A percentile compares a stretch with the other conserved stretches of the same genome.
Conservation (phyloP, 1,284 basidiomycete species). For the Erythrobasidium hasegawianum region DNA sequence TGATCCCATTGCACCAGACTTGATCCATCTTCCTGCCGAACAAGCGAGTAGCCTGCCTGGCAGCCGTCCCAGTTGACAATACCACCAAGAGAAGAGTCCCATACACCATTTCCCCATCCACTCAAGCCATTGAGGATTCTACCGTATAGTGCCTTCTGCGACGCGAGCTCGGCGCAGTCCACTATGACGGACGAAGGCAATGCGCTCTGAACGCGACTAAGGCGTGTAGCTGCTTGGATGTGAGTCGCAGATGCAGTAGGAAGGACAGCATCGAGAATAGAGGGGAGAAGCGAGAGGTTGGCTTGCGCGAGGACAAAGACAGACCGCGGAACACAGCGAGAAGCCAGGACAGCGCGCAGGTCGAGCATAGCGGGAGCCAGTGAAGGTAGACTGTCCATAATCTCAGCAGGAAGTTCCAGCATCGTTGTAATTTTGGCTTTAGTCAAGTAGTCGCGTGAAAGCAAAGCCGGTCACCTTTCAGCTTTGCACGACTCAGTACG, state of each 20-base stretch:
- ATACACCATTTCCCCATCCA: slow-evolving; percentile 23
- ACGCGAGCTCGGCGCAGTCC: slow-evolving; percentile 30
- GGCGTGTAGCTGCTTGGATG: not conserved
- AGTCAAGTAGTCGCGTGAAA: not conserved
- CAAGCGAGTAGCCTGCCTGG: slow-evolving; percentile 12
- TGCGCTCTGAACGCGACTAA: slow-evolving; percentile 1
- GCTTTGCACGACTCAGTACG: too few relatives aligned
- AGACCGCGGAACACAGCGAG: slow-evolving; percentile 33
- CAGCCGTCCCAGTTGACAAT: slow-evolving; percentile 31
- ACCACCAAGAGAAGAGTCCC: slow-evolving; percentile 17
- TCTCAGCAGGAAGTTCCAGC: not conserved
- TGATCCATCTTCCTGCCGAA: not conserved
- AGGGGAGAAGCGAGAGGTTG: slow-evolving; percentile 21
- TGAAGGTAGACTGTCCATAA: not conserved
- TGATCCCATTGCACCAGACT: slow-evolving; percentile 14
- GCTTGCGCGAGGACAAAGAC: slow-evolving; percentile 38
- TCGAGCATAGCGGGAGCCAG: not conserved
- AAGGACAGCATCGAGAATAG: slow-evolving; percentile 1
- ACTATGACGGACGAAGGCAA: slow-evolving; percentile 25
- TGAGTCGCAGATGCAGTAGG: not conserved
- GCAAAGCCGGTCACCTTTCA: too few relatives aligned
- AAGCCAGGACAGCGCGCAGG: slow-evolving; percentile 27
- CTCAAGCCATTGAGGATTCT: slow-evolving; percentile 21
- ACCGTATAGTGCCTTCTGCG: slow-evolving; percentile 24
- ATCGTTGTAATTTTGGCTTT: not conserved